Conservation (phyloP, 441 rosid species). For the Populus hybrid region DNA sequence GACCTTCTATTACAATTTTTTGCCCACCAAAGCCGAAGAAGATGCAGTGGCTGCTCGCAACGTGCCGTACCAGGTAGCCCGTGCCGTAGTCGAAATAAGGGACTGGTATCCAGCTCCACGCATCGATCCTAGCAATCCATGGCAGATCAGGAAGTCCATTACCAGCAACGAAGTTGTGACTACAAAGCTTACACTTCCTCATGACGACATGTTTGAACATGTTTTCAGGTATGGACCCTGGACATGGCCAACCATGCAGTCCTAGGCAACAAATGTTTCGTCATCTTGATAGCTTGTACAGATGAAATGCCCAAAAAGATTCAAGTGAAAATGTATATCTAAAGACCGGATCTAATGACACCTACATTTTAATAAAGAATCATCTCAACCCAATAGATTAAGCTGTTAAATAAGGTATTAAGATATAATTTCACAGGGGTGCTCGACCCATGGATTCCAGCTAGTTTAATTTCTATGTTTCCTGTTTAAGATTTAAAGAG, state of each 20-base stretch:
- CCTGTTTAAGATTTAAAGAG: too few species aligned
- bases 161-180: not conserved
- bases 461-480: too few species aligned
- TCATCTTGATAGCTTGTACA: not conserved
- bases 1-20: not conserved
- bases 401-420: too few species aligned
- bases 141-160: not conserved
- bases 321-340: not conserved
- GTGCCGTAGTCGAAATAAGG: not conserved
- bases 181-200: not conserved
- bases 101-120: not conserved
- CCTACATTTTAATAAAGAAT: not conserved
- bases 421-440: too few species aligned
- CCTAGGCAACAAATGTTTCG: not conserved
- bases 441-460: too few species aligned
- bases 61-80: not conserved
- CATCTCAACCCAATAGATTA: too few species aligned
- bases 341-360: not conserved
- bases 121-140: not conserved
- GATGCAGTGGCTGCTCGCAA: not conserved
- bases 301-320: not conserved
- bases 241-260: not conserved
- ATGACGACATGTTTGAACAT: not conserved
- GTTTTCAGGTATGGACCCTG: not conserved
- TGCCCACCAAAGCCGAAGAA: not conserved